phyloP scores from a whole-genome alignment of 129 eudicot genomes.

The Flaveria brownii region DNA sequence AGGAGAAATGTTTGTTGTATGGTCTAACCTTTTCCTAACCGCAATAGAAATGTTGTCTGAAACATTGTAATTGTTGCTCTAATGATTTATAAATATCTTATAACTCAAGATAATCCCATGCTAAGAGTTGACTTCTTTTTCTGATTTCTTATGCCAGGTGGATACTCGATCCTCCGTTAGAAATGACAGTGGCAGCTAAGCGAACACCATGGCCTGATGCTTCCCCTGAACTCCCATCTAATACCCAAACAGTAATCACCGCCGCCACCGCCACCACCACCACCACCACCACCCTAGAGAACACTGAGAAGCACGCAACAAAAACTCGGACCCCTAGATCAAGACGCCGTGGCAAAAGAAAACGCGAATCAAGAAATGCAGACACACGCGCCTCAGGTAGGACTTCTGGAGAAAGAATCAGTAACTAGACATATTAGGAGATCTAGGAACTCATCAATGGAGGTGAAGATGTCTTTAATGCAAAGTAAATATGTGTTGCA shows the following conservation, averaged over 20 bases:
- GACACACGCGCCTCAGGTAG: slow-evolving; percentile 50
- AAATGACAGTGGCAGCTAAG: slow-evolving; percentile 79
- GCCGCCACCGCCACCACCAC: slow-evolving; percentile 15
- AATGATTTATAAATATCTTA: neutral
- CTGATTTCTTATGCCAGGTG: slow-evolving; percentile 55
- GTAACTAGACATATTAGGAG: neutral
- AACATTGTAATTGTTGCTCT: neutral
- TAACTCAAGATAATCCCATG: neutral
- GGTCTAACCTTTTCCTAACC: neutral
- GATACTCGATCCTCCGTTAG: slow-evolving; percentile 84
- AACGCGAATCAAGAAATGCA: slow-evolving; percentile 47
- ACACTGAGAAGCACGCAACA: slow-evolving; percentile 52
- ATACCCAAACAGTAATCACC: slow-evolving; percentile 27
- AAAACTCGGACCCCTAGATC: slow-evolving; percentile 62
- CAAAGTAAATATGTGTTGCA: slow-evolving; percentile 35
- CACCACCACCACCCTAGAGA: slow-evolving; percentile 37
- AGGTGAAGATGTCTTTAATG: slow-evolving; percentile 19
- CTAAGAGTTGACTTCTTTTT: neutral
- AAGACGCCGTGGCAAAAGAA: slow-evolving; percentile 70
- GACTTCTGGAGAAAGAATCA: slow-evolving; percentile 36
- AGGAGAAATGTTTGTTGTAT: slow-evolving; percentile 1
- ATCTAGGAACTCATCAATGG: slow-evolving; percentile 9
- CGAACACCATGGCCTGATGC: slow-evolving; percentile 94
- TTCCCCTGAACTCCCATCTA: slow-evolving; percentile 71
- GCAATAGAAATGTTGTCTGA: slow-evolving; percentile 2